phyloP scores from a whole-genome alignment of 805 yeast species.

The Lipomyces chichibuensis region DNA sequence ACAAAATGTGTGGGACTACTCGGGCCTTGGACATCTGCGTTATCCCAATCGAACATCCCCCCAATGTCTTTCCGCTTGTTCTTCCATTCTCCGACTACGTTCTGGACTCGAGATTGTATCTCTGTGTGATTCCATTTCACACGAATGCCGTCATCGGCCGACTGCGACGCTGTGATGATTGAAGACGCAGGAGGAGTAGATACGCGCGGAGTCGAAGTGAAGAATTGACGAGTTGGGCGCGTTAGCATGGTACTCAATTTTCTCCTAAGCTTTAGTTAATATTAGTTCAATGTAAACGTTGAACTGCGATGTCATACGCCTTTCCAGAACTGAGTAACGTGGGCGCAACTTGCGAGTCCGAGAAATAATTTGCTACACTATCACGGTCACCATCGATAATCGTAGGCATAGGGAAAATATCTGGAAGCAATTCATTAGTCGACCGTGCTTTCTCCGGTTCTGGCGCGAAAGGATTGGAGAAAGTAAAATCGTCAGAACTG shows the following conservation, averaged over 20 bases:
- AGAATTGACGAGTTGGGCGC: constrained; percentile 40
- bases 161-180: constrained; percentile 6
- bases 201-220: constrained; percentile 8
- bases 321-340: constrained; percentile 14
- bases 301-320: constrained; percentile 9
- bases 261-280: constrained; percentile 16
- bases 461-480: constrained; percentile 15
- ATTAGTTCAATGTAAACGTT: not conserved
- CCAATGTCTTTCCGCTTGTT: not conserved
- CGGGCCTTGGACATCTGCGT: constrained; percentile 8
- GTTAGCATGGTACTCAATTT: constrained; percentile 35
- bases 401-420: constrained; percentile 18
- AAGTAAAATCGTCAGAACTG: constrained; percentile 1
- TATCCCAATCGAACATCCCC: constrained; percentile 30
- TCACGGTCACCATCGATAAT: constrained; percentile 15
- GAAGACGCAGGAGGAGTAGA: constrained; percentile 20
- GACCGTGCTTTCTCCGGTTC: constrained; percentile 7
- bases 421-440: not conserved
- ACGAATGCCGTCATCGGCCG: constrained; percentile 23
- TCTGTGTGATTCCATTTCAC: constrained; percentile 26
- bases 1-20: constrained; percentile 1
- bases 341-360: constrained; percentile 15
- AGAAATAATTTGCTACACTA: constrained; percentile 16
- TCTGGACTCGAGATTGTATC: constrained; percentile 19
- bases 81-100: constrained; percentile 32